Conservation (phyloP, 768 basidiomycete species). For the Boletus coccyginus region DNA sequence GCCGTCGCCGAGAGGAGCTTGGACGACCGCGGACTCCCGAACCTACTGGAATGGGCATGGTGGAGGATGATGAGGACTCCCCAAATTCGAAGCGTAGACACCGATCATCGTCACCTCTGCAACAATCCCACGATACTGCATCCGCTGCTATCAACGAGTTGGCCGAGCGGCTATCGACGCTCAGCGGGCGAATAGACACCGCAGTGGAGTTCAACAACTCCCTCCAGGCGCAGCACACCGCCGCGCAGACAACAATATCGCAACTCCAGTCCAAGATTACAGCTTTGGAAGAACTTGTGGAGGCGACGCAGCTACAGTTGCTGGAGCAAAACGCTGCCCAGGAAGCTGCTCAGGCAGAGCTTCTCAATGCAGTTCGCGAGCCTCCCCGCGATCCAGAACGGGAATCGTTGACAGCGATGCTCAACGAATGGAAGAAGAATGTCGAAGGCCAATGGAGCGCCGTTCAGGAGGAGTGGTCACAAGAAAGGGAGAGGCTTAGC, state of each 20-base stretch:
- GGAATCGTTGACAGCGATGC: constrained; percentile 51
- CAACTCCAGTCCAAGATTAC: constrained; percentile 66
- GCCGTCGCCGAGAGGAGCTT: constrained; percentile 47
- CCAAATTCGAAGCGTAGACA: constrained; percentile 19
- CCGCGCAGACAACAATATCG: constrained; percentile 73
- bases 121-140: constrained; percentile 22
- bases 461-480: constrained; percentile 79
- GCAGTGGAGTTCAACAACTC: constrained; percentile 70
- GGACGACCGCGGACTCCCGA: constrained; percentile 81
- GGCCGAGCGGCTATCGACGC: constrained; percentile 54
- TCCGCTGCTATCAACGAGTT: constrained; percentile 52
- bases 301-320: constrained; percentile 43
- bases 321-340: constrained; percentile 36
- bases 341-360: constrained; percentile 33
- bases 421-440: constrained; percentile 70
- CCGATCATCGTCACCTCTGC: constrained; percentile 15
- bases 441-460: constrained; percentile 78
- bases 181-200: constrained; percentile 71
- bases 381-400: constrained; percentile 38
- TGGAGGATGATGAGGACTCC: constrained; percentile 43
- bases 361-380: constrained; percentile 34
- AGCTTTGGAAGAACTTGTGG: constrained; percentile 64
- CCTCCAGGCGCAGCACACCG: constrained; percentile 74
- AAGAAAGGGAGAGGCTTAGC: constrained; percentile 73
- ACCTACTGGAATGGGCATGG: constrained; percentile 59